Conservation (phyloP, 139 green algal species). For the Parachlorella kessleri region DNA sequence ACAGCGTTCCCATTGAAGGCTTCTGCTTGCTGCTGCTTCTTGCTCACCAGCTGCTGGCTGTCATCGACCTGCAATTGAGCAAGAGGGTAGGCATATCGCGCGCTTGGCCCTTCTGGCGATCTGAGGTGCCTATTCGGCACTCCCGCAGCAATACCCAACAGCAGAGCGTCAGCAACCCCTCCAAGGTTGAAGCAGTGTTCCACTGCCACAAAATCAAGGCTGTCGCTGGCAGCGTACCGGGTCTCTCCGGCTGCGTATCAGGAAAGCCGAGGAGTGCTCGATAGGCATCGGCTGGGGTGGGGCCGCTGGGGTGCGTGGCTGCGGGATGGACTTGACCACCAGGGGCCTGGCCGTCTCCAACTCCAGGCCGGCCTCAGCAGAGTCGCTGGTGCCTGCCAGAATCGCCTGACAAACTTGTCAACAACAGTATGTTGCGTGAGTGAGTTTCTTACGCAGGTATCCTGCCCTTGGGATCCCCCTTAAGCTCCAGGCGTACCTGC, state of each 20-base stretch:
- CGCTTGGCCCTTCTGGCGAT: no score
- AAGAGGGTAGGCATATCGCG: not conserved
- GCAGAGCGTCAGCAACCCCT: no score
- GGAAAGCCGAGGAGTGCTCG: conserved; percentile 30
- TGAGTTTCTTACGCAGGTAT: no score
- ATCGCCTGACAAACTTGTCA: no score
- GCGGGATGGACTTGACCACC: conserved; percentile 19
- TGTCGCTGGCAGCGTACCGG: conserved; percentile 2
- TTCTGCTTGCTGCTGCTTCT: not conserved
- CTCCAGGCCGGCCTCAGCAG: no score
- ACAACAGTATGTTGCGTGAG: no score
- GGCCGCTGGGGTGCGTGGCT: conserved; percentile 6
- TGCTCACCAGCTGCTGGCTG: not conserved
- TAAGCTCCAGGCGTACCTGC: no score
- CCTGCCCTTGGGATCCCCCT: no score
- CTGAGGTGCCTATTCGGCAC: no score
- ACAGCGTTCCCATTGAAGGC: conserved; percentile 35
- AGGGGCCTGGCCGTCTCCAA: not conserved
- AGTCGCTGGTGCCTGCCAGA: no score
- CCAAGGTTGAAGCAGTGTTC: no score
- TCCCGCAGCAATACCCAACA: no score
- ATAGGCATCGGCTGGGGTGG: conserved; percentile 29
- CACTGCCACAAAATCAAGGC: not conserved
- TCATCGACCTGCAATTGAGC: not conserved
- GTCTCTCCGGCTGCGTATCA: conserved; percentile 17